A percentile compares a stretch with the other conserved stretches of the same genome.
These are phyloP conservation scores for Ustilago shanxiensis DNA, from an alignment of 1,284 basidiomycete species.

Conservation along the genomic window DNA sequence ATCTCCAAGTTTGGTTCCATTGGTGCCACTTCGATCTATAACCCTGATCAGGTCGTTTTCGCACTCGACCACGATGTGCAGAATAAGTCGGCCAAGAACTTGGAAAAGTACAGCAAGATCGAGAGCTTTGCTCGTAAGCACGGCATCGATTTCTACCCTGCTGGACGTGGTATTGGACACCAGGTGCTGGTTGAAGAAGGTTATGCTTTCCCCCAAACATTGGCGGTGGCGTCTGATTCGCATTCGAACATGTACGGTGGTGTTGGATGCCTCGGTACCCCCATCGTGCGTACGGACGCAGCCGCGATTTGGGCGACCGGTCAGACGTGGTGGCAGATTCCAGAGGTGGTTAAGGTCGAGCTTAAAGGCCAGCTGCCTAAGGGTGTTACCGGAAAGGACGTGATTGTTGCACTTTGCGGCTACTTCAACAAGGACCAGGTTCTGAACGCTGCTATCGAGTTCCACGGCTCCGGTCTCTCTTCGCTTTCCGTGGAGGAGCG, in stretches of 20 bases:
- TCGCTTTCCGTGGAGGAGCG: conserved; percentile 89
- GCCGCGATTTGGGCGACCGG: conserved; percentile 98
- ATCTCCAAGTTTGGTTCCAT: conserved; percentile 93
- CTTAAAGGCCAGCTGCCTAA: conserved; percentile 83
- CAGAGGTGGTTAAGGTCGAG: conserved; percentile 94
- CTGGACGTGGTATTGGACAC: conserved; percentile 92
- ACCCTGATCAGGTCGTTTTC: conserved; percentile 89
- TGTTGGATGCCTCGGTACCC: conserved; percentile 95
- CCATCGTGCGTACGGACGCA: conserved; percentile 83
- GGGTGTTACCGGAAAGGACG: conserved; percentile 97
- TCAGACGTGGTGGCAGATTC: conserved; percentile 99
- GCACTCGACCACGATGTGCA: conserved; percentile 99
- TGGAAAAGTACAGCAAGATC: conserved; percentile 92
- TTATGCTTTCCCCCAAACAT: conserved; percentile 69
- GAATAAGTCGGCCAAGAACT: conserved; percentile 92
- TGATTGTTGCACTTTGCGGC: conserved; percentile 96
- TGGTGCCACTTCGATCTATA: conserved; percentile 86
- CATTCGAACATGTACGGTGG: conserved; percentile 99
- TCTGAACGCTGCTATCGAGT: conserved; percentile 97
- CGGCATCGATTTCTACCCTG: conserved; percentile 94
- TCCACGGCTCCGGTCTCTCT: conserved; percentile 90
- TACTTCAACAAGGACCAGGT: conserved; percentile 98
- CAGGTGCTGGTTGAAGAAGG: conserved; percentile 69
- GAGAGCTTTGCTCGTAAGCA: conserved; percentile 90
- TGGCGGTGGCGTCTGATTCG: conserved; percentile 85